Evolutionary conservation across 2,329 filamentous ascomycete species (phyloP).

Genomic region (Microascus cirrosus): DNA sequence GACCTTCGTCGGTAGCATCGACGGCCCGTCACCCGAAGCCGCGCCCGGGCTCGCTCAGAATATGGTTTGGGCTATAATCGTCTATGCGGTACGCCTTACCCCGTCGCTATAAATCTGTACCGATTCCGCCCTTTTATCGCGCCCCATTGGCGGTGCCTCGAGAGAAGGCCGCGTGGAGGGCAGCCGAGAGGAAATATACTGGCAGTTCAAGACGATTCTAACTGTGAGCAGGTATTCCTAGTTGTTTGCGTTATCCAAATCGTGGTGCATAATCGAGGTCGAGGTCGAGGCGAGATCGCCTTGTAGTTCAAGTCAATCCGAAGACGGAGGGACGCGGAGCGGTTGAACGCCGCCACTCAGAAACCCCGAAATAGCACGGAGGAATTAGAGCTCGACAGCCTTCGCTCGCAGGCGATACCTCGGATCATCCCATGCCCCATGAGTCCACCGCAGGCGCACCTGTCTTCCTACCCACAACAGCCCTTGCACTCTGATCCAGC

Average conservation of each 20-base stretch:
- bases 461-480: too few relatives aligned
- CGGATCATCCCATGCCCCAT: neutral
- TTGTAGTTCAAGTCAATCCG: conserved; percentile 28
- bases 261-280: conserved; percentile 71
- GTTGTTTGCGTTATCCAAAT: conserved; percentile 88
- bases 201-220: neutral
- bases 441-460: too few relatives aligned
- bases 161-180: neutral
- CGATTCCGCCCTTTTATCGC: neutral
- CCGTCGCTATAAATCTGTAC: too few relatives aligned
- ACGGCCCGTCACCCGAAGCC: conserved; percentile 58
- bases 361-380: neutral
- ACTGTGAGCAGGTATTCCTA: conserved; percentile 59
- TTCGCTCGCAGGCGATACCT: neutral
- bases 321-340: neutral
- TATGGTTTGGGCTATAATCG: conserved; percentile 75
- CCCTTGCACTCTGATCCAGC: too few relatives aligned
- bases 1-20: conserved; percentile 65
- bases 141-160: too few relatives aligned
- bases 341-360: too few relatives aligned
- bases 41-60: conserved; percentile 70
- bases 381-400: neutral
- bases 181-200: neutral
- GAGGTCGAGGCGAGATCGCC: conserved; percentile 72
- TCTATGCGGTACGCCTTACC: conserved; percentile 65